Evolutionary conservation across 108 stramenopile genomes (phyloP).

Genomic region (Cyclotella sp.): DNA sequence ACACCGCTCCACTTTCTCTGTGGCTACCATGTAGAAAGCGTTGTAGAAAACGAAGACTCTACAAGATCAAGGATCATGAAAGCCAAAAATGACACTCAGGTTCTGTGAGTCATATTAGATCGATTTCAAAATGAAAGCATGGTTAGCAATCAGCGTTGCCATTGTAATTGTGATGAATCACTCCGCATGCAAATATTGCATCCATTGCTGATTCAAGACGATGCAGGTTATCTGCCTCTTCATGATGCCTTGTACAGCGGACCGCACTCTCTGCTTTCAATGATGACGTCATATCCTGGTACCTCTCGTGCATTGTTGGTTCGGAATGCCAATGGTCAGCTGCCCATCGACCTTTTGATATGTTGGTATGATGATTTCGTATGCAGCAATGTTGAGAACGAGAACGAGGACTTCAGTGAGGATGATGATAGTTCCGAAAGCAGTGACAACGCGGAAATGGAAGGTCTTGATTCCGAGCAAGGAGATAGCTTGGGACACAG

Average conservation of each 20-base stretch:
- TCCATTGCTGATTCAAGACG: constrained; percentile 34
- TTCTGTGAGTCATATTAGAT: constrained; percentile 15
- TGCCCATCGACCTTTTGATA: constrained; percentile 32
- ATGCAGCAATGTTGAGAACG: neutral
- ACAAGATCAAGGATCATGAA: neutral
- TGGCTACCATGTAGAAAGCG: constrained; percentile 1
- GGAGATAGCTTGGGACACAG: neutral
- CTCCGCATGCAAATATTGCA: neutral
- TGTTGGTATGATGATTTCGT: constrained; percentile 18
- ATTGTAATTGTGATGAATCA: neutral
- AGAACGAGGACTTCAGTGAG: constrained; percentile 19
- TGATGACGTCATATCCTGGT: constrained; percentile 19
- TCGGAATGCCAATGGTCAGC: constrained; percentile 18
- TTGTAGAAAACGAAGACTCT: neutral
- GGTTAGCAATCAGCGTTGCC: neutral
- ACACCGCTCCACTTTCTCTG: constrained; percentile 33
- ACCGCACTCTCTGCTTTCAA: neutral
- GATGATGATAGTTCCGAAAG: neutral
- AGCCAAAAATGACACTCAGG: constrained; percentile 14
- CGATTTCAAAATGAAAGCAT: constrained; percentile 4
- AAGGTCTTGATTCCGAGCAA: constrained; percentile 5
- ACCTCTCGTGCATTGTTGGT: constrained; percentile 14
- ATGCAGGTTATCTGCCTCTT: constrained; percentile 42
- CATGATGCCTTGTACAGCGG: constrained; percentile 36
- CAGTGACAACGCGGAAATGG: neutral